These are phyloP conservation scores for Russula ochroleuca DNA, from an alignment of 768 basidiomycete species.

Conservation along the genomic window DNA sequence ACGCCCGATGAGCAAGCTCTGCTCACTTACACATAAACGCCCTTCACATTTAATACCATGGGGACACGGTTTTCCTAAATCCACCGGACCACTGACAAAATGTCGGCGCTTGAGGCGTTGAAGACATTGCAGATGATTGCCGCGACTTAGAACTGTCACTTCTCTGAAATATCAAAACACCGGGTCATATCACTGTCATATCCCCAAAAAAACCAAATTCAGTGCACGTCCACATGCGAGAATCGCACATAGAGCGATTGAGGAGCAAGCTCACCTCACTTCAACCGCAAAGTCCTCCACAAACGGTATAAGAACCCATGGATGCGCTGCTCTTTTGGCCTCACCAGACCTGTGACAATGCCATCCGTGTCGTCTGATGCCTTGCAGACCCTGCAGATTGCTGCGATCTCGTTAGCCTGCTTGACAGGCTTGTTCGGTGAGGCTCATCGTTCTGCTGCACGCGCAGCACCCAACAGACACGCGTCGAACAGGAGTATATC, in stretches of 20 bases:
- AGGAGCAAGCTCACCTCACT: neutral
- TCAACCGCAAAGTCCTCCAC: neutral
- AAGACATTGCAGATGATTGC: no score
- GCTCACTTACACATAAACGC: no score
- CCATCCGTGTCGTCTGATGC: neutral
- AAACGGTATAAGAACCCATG: neutral
- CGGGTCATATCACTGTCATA: no score
- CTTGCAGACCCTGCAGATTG: conserved; percentile 22
- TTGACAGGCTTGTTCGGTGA: conserved; percentile 28
- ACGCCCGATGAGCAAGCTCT: no score
- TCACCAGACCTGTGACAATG: neutral
- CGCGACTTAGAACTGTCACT: no score
- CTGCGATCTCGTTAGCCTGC: conserved; percentile 23
- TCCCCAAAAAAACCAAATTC: neutral
- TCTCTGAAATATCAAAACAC: no score
- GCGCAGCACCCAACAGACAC: neutral
- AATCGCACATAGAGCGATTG: neutral
- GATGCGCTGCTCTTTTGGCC: neutral
- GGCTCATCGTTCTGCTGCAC: neutral
- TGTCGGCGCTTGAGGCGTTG: neutral
- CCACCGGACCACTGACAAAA: no score
- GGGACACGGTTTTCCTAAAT: no score
- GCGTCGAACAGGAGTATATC: conserved; percentile 27
- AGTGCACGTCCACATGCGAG: neutral
- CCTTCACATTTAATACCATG: no score